Base-by-base conservation (phyloP, 2,329 filamentous ascomycete genomes). In the Fusarium foetens region DNA sequence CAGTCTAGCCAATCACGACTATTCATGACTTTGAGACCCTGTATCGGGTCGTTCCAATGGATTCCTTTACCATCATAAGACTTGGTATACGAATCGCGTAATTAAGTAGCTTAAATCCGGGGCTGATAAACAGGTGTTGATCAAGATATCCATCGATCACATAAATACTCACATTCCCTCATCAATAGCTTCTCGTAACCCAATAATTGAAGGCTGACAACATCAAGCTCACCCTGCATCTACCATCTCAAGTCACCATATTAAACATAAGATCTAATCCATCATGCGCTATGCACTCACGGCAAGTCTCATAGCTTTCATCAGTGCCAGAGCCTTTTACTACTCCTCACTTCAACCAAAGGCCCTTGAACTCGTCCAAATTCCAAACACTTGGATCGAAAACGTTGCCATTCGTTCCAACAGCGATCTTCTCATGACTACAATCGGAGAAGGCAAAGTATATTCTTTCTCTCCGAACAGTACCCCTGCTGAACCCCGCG, bases 381-480 rank as follows among this genome's bases (percentile, higher is more conserved):
- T 52, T 21, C 35, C 6, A 25, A 27, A 21, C 2, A 64, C 39
- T 25, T 65, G 59, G 48, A 25, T 64, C 11, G 62, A 65, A 25
- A 64, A 55, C 9, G 19, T 42, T 17, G 27, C 23, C 6, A 31
- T 48, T 19, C 39, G 62, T 12, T 46, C 41, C 11, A 65, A 55
- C 39, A 41, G 59, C 4, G 29, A 36, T 10, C 5, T 65, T 16
- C 23, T 65, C 5, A 27, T 31, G 11, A 55, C 41, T 5, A 43
- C 51, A 8, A 31, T 68, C 11, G 45, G 39, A 27, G 35, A 53
- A 11, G 35, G 29, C 6, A 23, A 49, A 8, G 14, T 69, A 9
- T 68, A 43, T 39, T 48, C 51, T 4, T 36, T 63, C 1, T 23
- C 62, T 21, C 31, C 41, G 0, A 16, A n/a, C 8, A 10, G 25